Percentiles rank a stretch among this genome's conserved stretches.
Evolutionary conservation across 2,329 filamentous ascomycete species (phyloP).

Genomic region (Nectriaceae sp.): DNA sequence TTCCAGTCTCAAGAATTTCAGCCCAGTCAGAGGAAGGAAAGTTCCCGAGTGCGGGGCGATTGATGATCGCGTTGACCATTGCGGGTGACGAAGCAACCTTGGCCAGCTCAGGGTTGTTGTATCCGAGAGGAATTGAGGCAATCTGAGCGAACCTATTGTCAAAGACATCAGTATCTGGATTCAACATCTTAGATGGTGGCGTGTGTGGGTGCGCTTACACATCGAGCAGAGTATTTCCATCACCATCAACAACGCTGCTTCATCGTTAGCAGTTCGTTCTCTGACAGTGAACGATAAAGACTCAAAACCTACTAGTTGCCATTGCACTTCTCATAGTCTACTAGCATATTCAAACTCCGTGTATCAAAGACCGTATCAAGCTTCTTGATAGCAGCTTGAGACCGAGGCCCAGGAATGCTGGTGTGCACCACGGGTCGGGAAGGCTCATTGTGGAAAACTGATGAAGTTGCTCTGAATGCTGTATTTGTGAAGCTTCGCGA

Average conservation of each 20-base stretch:
- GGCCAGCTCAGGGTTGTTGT: constrained; percentile 79
- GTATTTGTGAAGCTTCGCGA: constrained; percentile 3
- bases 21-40: constrained; percentile 85
- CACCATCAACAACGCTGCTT: constrained; percentile 61
- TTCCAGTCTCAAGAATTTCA: constrained; percentile 72
- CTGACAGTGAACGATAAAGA: too few species aligned
- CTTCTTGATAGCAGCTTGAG: constrained; percentile 66
- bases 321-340: constrained; percentile 69
- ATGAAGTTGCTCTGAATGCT: not conserved
- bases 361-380: constrained; percentile 81
- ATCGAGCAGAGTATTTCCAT: constrained; percentile 69
- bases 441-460: constrained; percentile 48
- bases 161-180: not conserved
- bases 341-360: constrained; percentile 78
- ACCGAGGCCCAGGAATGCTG: constrained; percentile 72
- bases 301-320: constrained; percentile 74
- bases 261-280: too few species aligned
- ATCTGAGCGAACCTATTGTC: constrained; percentile 75
- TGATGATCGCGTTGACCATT: constrained; percentile 79
- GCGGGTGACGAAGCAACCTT: constrained; percentile 70
- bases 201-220: too few species aligned
- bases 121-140: constrained; percentile 85
- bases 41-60: constrained; percentile 84
- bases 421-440: constrained; percentile 52
- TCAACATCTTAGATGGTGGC: too few species aligned